Conservation (phyloP, 495 filamentous ascomycete species). For the Penicillium manginii region DNA sequence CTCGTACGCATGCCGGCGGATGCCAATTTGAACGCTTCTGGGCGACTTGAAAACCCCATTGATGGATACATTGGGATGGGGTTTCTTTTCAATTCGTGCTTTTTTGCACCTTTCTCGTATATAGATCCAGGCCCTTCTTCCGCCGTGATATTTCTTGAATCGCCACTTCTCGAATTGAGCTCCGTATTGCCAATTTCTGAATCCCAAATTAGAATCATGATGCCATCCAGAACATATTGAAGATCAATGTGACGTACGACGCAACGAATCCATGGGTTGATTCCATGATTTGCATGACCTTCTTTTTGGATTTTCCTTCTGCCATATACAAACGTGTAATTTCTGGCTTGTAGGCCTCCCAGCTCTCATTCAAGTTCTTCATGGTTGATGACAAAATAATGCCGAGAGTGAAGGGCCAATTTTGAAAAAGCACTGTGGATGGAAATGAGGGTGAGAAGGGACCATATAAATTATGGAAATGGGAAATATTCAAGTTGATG, state of each 20-base stretch:
- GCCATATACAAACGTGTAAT: neutral
- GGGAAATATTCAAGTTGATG: too few species aligned
- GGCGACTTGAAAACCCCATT: neutral
- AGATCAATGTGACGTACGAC: neutral
- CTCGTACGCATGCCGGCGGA: too few species aligned
- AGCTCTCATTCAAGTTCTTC: neutral
- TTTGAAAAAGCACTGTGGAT: too few species aligned
- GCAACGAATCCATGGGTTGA: neutral
- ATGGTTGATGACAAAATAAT: too few species aligned
- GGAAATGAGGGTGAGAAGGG: too few species aligned
- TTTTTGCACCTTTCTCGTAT: neutral
- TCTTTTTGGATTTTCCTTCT: neutral
- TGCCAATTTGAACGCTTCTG: too few species aligned
- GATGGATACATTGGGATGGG: neutral
- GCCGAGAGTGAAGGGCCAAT: too few species aligned
- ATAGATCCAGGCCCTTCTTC: neutral
- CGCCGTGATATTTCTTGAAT: neutral
- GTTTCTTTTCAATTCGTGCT: neutral
- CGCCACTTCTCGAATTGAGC: neutral
- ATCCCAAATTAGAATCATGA: neutral
- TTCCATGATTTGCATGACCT: neutral
- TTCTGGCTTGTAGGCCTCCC: neutral
- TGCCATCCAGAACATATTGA: too few species aligned
- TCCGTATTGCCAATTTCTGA: neutral
- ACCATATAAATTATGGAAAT: too few species aligned